Evolutionary conservation across 2,329 filamentous ascomycete genomes (phyloP).

Genomic region (Pezicula neosporulosa): DNA sequence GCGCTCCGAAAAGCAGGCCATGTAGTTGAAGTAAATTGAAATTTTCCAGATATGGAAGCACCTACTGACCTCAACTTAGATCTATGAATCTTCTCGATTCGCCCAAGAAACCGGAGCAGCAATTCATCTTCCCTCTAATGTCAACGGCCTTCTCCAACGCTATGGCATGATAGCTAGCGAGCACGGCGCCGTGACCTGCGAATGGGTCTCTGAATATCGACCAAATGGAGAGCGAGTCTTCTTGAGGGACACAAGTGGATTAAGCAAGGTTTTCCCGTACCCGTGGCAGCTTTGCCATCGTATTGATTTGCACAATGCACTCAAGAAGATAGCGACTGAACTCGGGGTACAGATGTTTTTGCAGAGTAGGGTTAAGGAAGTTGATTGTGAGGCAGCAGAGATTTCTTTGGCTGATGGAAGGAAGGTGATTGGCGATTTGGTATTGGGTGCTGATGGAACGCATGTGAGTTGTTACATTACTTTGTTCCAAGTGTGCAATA

Average conservation of each 20-base stretch:
- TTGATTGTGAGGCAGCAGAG: constrained; percentile 36
- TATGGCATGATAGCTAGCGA: constrained; percentile 38
- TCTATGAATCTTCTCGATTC: constrained; percentile 54
- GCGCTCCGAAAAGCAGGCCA: constrained; percentile 21
- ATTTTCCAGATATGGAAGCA: not conserved
- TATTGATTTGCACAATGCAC: constrained; percentile 45
- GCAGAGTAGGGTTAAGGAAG: constrained; percentile 38
- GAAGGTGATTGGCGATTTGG: constrained; percentile 40
- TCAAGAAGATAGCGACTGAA: constrained; percentile 44
- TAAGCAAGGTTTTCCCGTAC: constrained; percentile 34
- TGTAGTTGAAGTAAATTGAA: constrained; percentile 32
- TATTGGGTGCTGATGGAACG: constrained; percentile 54
- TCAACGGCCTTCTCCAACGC: constrained; percentile 50
- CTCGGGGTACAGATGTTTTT: constrained; percentile 28
- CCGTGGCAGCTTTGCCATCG: constrained; percentile 52
- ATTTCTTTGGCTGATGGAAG: constrained; percentile 44
- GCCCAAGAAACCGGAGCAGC: constrained; percentile 56
- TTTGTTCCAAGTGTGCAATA: constrained; percentile 34
- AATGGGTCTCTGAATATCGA: constrained; percentile 33
- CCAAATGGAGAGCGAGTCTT: not conserved
- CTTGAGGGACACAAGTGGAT: not conserved
- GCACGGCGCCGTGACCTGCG: constrained; percentile 29
- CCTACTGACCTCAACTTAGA: constrained; percentile 25
- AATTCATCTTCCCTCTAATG: constrained; percentile 60
- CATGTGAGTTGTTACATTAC: constrained; percentile 30